A percentile compares a stretch with the other conserved stretches of the same genome.
phyloP scores from a whole-genome alignment of 2,329 filamentous ascomycete species.

The Mycosphaerella sp. region DNA sequence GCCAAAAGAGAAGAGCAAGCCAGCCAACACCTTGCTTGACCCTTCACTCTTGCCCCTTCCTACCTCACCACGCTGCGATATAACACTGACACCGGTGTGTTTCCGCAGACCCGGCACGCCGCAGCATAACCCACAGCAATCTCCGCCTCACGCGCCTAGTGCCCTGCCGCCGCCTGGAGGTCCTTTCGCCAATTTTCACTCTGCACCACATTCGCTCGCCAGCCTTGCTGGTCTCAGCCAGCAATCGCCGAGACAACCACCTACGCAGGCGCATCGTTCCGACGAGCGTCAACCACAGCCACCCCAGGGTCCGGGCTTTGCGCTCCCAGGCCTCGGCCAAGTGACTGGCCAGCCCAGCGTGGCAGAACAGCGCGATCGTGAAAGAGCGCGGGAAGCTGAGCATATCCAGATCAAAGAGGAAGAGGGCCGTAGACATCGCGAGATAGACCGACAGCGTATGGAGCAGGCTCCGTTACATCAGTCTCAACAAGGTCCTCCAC shows the following conservation, averaged over 20 bases:
- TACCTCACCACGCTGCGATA: neutral
- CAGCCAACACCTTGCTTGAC: neutral
- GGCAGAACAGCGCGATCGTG: slow-evolving; percentile 39
- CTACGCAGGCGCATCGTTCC: slow-evolving; percentile 23
- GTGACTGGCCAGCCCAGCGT: slow-evolving; percentile 37
- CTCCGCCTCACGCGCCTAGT: slow-evolving; percentile 29
- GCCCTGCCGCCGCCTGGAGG: slow-evolving; percentile 33
- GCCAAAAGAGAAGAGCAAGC: neutral
- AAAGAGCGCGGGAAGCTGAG: slow-evolving; percentile 50
- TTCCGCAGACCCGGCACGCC: slow-evolving; percentile 22
- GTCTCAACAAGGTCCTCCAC: slow-evolving; percentile 70
- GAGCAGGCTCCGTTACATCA: slow-evolving; percentile 72
- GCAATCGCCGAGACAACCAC: slow-evolving; percentile 38
- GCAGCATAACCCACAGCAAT: slow-evolving; percentile 32
- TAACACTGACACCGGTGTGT: neutral
- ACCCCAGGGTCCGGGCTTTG: slow-evolving; percentile 38
- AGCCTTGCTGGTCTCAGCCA: slow-evolving; percentile 41
- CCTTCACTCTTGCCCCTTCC: neutral
- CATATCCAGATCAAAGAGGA: slow-evolving; percentile 52
- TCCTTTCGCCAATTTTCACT: slow-evolving; percentile 39
- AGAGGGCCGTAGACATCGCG: slow-evolving; percentile 56
- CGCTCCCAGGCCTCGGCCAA: slow-evolving; percentile 42
- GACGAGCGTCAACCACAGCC: slow-evolving; percentile 31
- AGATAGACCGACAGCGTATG: slow-evolving; percentile 60
- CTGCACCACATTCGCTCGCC: slow-evolving; percentile 41